Evolutionary conservation across 1,139 yeast species (phyloP).

Genomic region (Spathaspora sp.): DNA sequence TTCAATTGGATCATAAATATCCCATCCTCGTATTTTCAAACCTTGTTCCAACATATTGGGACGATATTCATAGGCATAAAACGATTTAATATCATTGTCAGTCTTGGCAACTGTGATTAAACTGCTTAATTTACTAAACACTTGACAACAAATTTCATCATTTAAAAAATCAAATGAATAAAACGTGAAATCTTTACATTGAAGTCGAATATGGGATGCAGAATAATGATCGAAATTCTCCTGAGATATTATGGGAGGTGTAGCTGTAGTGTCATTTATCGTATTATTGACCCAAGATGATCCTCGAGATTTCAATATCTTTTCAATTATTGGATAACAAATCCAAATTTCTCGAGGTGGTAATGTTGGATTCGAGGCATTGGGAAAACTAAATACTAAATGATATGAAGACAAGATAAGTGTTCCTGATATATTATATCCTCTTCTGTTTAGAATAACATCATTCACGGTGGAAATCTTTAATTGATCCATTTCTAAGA

Average conservation of each 20-base stretch:
- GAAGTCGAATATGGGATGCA: constrained; percentile 60
- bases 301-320: constrained; percentile 60
- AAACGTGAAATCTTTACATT: constrained; percentile 87
- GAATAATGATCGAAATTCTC: constrained; percentile 41
- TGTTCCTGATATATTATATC: constrained; percentile 63
- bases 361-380: constrained; percentile 16
- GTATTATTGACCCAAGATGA: constrained; percentile 34
- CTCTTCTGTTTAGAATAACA: constrained; percentile 70
- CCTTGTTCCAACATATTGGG: constrained; percentile 65
- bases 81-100: constrained; percentile 40
- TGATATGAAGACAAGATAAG: constrained; percentile 83
- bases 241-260: constrained; percentile 14
- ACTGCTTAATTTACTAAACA: constrained; percentile 66
- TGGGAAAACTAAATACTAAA: constrained; percentile 63
- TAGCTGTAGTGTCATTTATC: constrained; percentile 3
- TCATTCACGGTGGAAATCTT: constrained; percentile 52
- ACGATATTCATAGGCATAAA: constrained; percentile 49
- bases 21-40: constrained; percentile 64
- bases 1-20: constrained; percentile 54
- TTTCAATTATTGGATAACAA: constrained; percentile 82
- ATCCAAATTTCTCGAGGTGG: constrained; percentile 77
- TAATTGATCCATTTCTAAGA: constrained; percentile 22
- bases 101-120: constrained; percentile 48
- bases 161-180: constrained; percentile 72
- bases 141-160: constrained; percentile 64